phyloP scores from a whole-genome alignment of 225 moss, liverwort and hornwort species.

The Rhytidiadelphus loreus region DNA sequence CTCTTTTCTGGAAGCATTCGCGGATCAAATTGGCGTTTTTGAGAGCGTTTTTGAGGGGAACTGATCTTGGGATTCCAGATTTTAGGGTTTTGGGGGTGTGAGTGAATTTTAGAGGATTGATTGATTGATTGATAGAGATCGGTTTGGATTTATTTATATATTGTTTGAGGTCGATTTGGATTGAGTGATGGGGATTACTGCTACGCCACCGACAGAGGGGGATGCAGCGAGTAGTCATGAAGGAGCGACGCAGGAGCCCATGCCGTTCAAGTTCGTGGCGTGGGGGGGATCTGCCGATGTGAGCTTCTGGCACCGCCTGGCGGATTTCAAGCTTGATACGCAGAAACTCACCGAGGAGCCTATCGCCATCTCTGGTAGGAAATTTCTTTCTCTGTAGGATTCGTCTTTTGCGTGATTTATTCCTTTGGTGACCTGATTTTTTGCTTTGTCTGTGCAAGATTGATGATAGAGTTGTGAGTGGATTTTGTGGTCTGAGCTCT shows the following conservation, averaged over 20 bases:
- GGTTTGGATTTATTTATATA: background rate
- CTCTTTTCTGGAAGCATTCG: background rate
- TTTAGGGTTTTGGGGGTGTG: background rate
- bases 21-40: background rate
- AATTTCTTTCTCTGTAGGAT: background rate
- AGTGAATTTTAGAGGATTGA: background rate
- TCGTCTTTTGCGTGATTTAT: background rate
- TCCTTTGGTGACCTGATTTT: background rate
- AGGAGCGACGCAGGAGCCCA: background rate
- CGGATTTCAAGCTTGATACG: slow-evolving; percentile 90
- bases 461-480: background rate
- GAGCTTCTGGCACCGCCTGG: slow-evolving; percentile 92
- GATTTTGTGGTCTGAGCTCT: background rate
- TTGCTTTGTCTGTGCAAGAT: background rate
- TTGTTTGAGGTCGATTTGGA: background rate
- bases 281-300: slow-evolving; percentile 89
- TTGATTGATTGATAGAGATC: background rate
- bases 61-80: background rate
- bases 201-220: background rate
- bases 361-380: slow-evolving; percentile 48
- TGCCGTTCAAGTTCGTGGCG: slow-evolving; percentile 74
- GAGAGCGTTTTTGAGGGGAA: background rate
- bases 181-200: slow-evolving; percentile 14
- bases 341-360: slow-evolving; percentile 83
- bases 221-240: background rate